Evolutionary conservation across 345 rosid genomes (phyloP).

Genomic region (Syzygium jambos): DNA sequence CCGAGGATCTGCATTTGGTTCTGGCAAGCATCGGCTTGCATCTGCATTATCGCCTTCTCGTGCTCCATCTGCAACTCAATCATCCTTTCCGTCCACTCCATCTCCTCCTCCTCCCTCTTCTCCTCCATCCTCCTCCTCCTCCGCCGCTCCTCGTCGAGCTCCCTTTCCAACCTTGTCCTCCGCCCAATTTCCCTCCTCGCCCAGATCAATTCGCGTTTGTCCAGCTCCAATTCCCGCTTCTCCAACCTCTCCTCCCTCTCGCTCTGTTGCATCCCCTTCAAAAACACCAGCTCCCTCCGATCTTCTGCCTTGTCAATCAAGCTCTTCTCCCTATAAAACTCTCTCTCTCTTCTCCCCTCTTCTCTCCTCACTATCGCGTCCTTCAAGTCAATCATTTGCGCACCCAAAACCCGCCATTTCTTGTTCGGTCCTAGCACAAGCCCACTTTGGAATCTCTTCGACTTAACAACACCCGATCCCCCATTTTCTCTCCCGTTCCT

Average conservation of each 20-base stretch:
- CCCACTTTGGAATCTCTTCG: conserved; percentile 22
- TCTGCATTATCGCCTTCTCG: conserved; percentile 64
- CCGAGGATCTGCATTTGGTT: conserved; percentile 70
- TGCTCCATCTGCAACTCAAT: conserved; percentile 57
- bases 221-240: conserved; percentile 40
- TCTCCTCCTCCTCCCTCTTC: conserved; percentile 70
- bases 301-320: conserved; percentile 27
- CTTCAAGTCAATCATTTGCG: conserved; percentile 44
- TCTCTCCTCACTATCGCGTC: conserved; percentile 42
- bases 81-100: conserved; percentile 70
- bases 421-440: conserved; percentile 9
- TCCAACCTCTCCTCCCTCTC: conserved; percentile 36
- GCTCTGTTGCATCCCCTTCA: conserved; percentile 13
- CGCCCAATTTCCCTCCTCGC: conserved; percentile 37
- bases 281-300: conserved; percentile 32
- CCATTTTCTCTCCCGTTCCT: conserved; percentile 18
- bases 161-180: conserved; percentile 36
- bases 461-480: conserved; percentile 11
- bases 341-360: conserved; percentile 52
- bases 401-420: conserved; percentile 39
- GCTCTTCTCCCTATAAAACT: conserved; percentile 30
- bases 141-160: conserved; percentile 38
- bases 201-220: conserved; percentile 40
- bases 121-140: conserved; percentile 49
- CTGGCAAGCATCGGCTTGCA: conserved; percentile 66